Evolutionary conservation across 108 stramenopile species (phyloP), one percentile per base, ranked within the genome.

Genomic region (Bacterosira constricta): DNA sequence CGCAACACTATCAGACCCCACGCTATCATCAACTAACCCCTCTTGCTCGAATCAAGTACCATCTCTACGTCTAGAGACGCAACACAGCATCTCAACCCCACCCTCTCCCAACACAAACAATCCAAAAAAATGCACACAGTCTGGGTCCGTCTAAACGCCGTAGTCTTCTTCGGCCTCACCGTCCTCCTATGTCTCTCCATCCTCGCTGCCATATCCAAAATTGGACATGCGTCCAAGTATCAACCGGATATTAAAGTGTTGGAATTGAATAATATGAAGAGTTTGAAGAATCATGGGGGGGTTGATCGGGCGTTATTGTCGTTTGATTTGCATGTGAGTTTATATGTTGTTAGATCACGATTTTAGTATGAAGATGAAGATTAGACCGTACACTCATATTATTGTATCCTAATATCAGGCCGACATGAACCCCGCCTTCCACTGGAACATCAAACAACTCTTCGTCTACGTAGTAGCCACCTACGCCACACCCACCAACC

Each of bases 361-460:
- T n/a, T n/a, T n/a, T n/a, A n/a, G n/a, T n/a, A n/a, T n/a, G n/a
- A n/a, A n/a, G n/a, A n/a, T n/a, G n/a, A n/a, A n/a, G n/a, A n/a
- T n/a, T n/a, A n/a, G n/a, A n/a, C n/a, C n/a, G 15, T 10, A 13
- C 20, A 17, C 47, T 13, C 47, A 18, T 13, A 10, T 10, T 10
- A 7, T 39, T 39, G 38, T 11, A 39, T 10, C 38, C 38, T 39
- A 10, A 39, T 39, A 13, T 17, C n/a, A 71, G 58, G 70, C 69
- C 35, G 98, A 99, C 62, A 83, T 99, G 78, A 68, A 69, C 42
- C 97, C 97, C 0, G 97, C 97, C 23, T 99, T 98, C 81, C 97
- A 99, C 77, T 99, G 98, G 98, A 99, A 99, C 66, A 86, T 98
- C 37, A 98, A 99, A 77, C 94, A 97, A 80, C 61, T 97, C 10